Conservation (phyloP, 306 rosid species). For the Vigna angularis region DNA sequence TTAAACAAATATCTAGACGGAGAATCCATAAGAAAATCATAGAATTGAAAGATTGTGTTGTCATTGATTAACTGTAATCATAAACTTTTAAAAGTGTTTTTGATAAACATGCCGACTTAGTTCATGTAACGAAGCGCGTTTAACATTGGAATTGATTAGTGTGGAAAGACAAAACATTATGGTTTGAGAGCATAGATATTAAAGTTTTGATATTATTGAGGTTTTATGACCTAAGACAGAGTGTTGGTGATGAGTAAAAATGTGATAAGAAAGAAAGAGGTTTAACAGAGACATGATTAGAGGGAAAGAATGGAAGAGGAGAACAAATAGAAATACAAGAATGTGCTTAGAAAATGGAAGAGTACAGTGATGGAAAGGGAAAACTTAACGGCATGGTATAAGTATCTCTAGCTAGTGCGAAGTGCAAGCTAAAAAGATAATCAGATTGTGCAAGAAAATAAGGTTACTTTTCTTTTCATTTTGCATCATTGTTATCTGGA, state of each 20-base stretch:
- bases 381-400: conserved; percentile 55
- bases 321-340: conserved; percentile 53
- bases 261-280: conserved; percentile 8
- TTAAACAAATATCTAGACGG: neutral
- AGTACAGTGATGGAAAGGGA: conserved; percentile 43
- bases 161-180: neutral
- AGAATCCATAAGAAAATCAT: conserved; percentile 12
- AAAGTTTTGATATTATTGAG: neutral
- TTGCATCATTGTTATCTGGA: conserved; percentile 49
- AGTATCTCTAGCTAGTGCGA: conserved; percentile 39
- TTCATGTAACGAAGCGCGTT: conserved; percentile 13
- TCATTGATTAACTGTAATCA: neutral
- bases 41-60: neutral
- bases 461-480: conserved; percentile 50
- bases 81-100: conserved; percentile 11
- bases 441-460: conserved; percentile 46
- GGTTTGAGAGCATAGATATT: conserved; percentile 24
- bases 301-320: conserved; percentile 41
- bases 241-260: conserved; percentile 23
- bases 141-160: neutral
- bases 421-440: conserved; percentile 32
- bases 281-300: conserved; percentile 43
- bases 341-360: conserved; percentile 47
- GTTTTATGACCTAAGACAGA: conserved; percentile 17
- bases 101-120: conserved; percentile 38